Evolutionary conservation across 441 rosid species (phyloP).

Genomic region (Eruca vesicaria): DNA sequence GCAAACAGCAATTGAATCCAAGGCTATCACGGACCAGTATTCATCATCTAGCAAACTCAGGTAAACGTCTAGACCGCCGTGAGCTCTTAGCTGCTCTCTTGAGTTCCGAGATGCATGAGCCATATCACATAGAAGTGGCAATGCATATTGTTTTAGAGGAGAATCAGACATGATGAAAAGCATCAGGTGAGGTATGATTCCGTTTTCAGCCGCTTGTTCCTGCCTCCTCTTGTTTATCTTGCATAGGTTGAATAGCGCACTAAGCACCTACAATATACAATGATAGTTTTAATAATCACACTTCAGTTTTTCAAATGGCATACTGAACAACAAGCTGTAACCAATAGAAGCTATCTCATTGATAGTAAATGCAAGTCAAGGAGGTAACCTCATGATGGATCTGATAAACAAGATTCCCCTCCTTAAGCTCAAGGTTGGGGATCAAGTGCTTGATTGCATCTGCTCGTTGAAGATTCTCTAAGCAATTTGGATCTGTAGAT

Average conservation of each 20-base stretch:
- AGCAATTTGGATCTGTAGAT: constrained; percentile 91
- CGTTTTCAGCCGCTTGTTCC: constrained; percentile 97
- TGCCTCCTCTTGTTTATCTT: constrained; percentile 97
- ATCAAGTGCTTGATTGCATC: constrained; percentile 91
- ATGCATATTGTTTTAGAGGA: constrained; percentile 72
- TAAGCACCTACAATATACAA: constrained; percentile 57
- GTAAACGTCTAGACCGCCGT: constrained; percentile 90
- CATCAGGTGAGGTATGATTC: constrained; percentile 93
- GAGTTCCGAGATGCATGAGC: constrained; percentile 98
- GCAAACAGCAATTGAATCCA: constrained; percentile 96
- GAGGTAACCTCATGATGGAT: constrained; percentile 73
- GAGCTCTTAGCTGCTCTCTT: constrained; percentile 92
- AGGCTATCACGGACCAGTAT: constrained; percentile 83
- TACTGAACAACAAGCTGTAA: background rate
- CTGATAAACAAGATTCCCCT: constrained; percentile 72
- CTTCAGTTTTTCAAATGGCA: background rate
- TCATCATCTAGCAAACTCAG: constrained; percentile 84
- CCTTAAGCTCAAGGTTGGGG: constrained; percentile 90
- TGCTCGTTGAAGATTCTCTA: constrained; percentile 95
- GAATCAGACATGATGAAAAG: constrained; percentile 74
- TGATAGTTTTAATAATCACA: background rate
- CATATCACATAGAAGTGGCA: constrained; percentile 93
- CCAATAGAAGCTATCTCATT: background rate
- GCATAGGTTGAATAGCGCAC: constrained; percentile 88
- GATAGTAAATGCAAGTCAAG: background rate